Evolutionary conservation across 2,329 filamentous ascomycete genomes (phyloP), one percentile per base, ranked within the genome.

Genomic region (Fusarium albosuccineum): DNA sequence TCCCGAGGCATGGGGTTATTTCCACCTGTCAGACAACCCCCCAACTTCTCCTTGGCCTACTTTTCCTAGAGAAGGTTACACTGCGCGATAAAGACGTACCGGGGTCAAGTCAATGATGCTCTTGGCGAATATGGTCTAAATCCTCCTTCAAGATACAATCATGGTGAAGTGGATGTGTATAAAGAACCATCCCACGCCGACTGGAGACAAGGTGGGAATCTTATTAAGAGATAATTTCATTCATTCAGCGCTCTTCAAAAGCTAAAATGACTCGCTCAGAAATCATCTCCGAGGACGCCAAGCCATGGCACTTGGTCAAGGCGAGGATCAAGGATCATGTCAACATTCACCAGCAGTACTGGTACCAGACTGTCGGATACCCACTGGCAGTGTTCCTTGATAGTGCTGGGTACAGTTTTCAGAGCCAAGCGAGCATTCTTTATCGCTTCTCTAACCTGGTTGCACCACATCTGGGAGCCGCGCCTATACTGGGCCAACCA

Each of bases 361-460:
- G 53, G 62, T 27, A 54, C 16, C 39, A 42, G 4, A 59, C 48
- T 30, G 27, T 54, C 7, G 53, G 53, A 8, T 34, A 37, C 2
- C 22, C 27, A 1, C 27, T 64, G 6, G 29, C 5, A 5, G 33
- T 2, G 1, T 30, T 64, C 4, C 45, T 64, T 1, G 5, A n/a
- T 11, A 36, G 17, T 7, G 41, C 59, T 1, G 36, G 33, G 6
- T 62, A 64, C 29, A 50, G 22, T 2, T 2, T 11, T 6, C 7
- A 11, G 4, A 44, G 29, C 2, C 60, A 62, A 9, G 27, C 5
- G 11, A 40, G 16, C 5, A 53, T 58, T 9, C 59, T 58, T 2
- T 13, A 30, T 4, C 61, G 58, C 8, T 64, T 64, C 5, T 16
- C 40, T 0, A 33, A 48, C 14, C 27, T 57, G 6, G 60, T 63